These are phyloP conservation scores for Ophiostoma ips DNA, from an alignment of 2,329 filamentous ascomycete genomes.

Conservation along the genomic window DNA sequence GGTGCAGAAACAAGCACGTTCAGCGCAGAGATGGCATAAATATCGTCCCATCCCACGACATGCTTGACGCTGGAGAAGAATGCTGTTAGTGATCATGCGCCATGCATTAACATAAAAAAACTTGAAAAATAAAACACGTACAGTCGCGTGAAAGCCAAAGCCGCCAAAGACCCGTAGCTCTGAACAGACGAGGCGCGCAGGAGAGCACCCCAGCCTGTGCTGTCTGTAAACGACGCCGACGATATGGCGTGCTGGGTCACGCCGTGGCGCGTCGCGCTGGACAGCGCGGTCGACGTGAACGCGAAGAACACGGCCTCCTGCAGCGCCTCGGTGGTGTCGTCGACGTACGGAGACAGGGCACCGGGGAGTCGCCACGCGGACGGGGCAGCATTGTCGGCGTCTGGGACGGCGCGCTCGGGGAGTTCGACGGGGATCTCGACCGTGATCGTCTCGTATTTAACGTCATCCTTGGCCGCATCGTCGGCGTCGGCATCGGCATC, in stretches of 20 bases:
- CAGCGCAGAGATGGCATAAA: conserved; percentile 41
- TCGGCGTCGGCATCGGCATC: neutral
- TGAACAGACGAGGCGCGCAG: neutral
- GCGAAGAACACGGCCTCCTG: conserved; percentile 1
- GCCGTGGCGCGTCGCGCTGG: neutral
- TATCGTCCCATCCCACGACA: conserved; percentile 54
- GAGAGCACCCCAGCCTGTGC: neutral
- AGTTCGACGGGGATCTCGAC: neutral
- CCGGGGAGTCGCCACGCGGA: conserved; percentile 5
- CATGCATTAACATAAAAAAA: neutral
- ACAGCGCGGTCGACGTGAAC: neutral
- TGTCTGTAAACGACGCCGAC: neutral
- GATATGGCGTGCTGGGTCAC: neutral
- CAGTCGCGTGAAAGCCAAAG: neutral
- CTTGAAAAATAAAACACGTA: neutral
- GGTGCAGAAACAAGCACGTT: conserved; percentile 62
- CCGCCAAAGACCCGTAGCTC: neutral
- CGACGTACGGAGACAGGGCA: conserved; percentile 3
- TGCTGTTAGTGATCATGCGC: neutral
- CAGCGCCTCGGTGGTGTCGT: conserved; percentile 2
- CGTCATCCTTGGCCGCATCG: neutral
- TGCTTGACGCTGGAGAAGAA: conserved; percentile 46
- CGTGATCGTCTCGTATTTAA: neutral
- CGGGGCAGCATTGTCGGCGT: neutral
- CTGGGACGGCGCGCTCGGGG: neutral